Evolutionary conservation across 257 asterid species (phyloP).

Genomic region (Verbascum thapsus): DNA sequence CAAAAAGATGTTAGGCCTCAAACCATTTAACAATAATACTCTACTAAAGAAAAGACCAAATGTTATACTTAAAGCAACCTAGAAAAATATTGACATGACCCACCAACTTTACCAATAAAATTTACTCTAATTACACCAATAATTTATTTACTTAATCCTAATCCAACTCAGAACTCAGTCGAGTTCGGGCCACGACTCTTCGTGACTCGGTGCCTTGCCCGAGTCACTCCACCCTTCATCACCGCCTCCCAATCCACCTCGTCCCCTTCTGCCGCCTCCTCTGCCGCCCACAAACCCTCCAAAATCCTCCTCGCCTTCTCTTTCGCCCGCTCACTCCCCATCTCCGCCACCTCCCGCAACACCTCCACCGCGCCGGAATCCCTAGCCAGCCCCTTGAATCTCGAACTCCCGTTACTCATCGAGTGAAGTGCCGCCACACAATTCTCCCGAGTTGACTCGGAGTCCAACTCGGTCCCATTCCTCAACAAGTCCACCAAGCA

Average conservation of each 20-base stretch:
- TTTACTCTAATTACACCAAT: slow-evolving; percentile 21
- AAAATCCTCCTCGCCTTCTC: slow-evolving; percentile 71
- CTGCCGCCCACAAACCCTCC: slow-evolving; percentile 47
- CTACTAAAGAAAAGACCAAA: slow-evolving; percentile 29
- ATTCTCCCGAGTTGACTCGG: slow-evolving; percentile 78
- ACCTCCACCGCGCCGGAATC: slow-evolving; percentile 64
- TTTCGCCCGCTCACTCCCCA: slow-evolving; percentile 64
- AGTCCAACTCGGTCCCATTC: slow-evolving; percentile 39
- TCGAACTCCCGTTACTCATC: slow-evolving; percentile 70
- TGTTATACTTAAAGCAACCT: slow-evolving; percentile 5
- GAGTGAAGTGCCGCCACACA: slow-evolving; percentile 64
- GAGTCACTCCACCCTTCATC: slow-evolving; percentile 63
- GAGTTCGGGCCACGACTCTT: slow-evolving; percentile 35
- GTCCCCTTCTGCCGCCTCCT: slow-evolving; percentile 49
- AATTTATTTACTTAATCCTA: background rate
- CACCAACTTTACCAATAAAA: slow-evolving; percentile 27
- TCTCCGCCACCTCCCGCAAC: slow-evolving; percentile 52
- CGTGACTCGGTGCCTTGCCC: slow-evolving; percentile 46
- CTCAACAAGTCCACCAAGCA: slow-evolving; percentile 56
- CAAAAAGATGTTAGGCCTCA: slow-evolving; percentile 33
- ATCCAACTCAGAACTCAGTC: slow-evolving; percentile 40
- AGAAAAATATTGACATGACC: slow-evolving; percentile 31
- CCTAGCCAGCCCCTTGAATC: slow-evolving; percentile 76
- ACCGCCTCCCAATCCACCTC: slow-evolving; percentile 85
- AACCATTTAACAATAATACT: slow-evolving; percentile 21